Conservation (phyloP, 176 grass and related monocot genomes). For the Lolium perenne region DNA sequence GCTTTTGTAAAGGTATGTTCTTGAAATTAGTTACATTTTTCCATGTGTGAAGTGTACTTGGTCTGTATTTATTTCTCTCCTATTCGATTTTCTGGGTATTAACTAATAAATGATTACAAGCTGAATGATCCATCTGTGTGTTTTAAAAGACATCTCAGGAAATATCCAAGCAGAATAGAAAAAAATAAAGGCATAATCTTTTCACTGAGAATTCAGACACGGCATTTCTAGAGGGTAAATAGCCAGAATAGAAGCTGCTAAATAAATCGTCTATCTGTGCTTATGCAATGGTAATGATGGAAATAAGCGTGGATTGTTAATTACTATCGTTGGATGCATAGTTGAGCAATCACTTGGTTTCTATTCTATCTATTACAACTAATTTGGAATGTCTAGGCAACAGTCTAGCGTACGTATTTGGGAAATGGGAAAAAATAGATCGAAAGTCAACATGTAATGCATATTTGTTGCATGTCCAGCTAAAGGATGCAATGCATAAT, state of each 20-base stretch:
- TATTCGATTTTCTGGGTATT: slow-evolving; percentile 16
- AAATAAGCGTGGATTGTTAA: not conserved
- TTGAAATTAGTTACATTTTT: slow-evolving; percentile 11
- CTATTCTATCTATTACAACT: slow-evolving; percentile 15
- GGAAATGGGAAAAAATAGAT: slow-evolving; percentile 28
- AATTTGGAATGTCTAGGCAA: not conserved
- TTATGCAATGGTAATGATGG: not conserved
- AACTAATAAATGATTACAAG: not conserved
- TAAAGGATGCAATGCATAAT: slow-evolving; percentile 10
- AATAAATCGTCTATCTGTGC: slow-evolving; percentile 17
- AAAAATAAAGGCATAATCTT: slow-evolving; percentile 25
- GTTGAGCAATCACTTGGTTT: not conserved
- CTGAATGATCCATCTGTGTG: slow-evolving; percentile 14
- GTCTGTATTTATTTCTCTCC: slow-evolving; percentile 23
- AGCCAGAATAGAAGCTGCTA: not conserved
- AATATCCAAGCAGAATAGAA: not conserved
- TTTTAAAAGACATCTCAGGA: slow-evolving; percentile 30
- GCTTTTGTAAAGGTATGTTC: slow-evolving; percentile 83
- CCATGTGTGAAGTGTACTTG: slow-evolving; percentile 1
- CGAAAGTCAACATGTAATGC: not conserved
- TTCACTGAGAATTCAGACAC: slow-evolving; percentile 6
- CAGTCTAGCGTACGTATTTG: not conserved
- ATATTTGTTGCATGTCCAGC: slow-evolving; percentile 14
- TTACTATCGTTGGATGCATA: not conserved
- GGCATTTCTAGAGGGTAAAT: not conserved